Percentiles rank a stretch among this genome's conserved stretches.
Evolutionary conservation across 2,329 filamentous ascomycete species (phyloP).

Genomic region (Claviceps quebecensis): DNA sequence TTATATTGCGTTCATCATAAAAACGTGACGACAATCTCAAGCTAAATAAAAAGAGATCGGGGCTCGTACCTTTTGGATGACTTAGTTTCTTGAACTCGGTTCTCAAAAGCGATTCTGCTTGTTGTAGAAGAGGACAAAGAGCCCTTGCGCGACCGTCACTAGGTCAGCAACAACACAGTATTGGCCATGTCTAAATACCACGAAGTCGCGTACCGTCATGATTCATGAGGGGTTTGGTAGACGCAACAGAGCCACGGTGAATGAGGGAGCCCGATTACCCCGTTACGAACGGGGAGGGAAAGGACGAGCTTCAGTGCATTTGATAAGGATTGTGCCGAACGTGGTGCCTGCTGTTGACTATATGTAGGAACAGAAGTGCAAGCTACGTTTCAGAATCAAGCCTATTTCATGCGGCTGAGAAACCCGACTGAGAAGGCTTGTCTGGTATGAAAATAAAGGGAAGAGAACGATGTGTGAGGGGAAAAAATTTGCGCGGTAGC

Average conservation of each 20-base stretch:
- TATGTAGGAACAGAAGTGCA: background rate
- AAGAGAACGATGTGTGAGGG: background rate
- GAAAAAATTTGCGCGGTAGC: too few relatives aligned
- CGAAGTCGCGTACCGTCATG: conserved; percentile 1
- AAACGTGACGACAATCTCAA: conserved; percentile 9
- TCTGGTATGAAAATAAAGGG: background rate
- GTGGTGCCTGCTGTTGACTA: background rate
- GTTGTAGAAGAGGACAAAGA: conserved; percentile 35
- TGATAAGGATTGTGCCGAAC: background rate
- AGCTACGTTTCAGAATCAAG: background rate
- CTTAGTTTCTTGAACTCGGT: conserved; percentile 70
- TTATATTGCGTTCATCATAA: conserved; percentile 76
- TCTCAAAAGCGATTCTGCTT: conserved; percentile 60
- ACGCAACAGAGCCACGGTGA: background rate
- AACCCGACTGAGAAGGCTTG: background rate
- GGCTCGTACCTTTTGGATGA: conserved; percentile 73
- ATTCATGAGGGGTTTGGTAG: background rate
- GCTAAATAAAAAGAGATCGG: background rate
- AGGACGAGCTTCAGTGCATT: conserved; percentile 1
- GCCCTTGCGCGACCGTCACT: background rate
- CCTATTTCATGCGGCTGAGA: background rate
- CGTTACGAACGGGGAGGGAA: background rate
- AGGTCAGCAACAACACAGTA: background rate
- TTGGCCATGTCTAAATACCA: too few relatives aligned
- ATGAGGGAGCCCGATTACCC: background rate